Evolutionary conservation across 139 green algal genomes (phyloP), one percentile per base, ranked within the genome.

Genomic region (Penium margaritaceum): DNA sequence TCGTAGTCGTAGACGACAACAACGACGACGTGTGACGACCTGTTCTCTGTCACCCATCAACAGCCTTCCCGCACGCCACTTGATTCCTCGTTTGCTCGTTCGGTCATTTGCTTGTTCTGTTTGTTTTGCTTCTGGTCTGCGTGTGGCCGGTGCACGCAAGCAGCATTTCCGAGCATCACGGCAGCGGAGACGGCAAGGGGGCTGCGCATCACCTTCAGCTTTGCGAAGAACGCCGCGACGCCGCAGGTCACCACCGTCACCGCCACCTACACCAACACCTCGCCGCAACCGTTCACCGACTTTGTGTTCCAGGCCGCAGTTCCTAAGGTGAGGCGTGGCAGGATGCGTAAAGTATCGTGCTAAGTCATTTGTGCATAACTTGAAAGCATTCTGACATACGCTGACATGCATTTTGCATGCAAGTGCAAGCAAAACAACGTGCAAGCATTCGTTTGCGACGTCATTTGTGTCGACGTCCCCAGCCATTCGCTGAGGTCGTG

Each of bases 261-360:
- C 2, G 89, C 88, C 7, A 88, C 76, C 1, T 91, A 85, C 79
- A 83, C 47, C 70, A 96, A 93, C 82, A 66, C 64, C 19, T 55
- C 14, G 37, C 47, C 12, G 47, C 69, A 5, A 0, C 55, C 86
- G 3, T 46, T 97, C 43, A 86, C 75, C 0, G 86, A 88, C 47
- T 96, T 96, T 76, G 84, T 84, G 3, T 76, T 97, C 70, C 92
- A 97, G 88, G 92, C 89, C 1, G 92, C 92, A 1, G 92, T 97
- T 47, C 92, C 92, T 67, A 97, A 97, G 82, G 89, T 84, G 67
- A 27, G 55, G 57, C 14, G 14, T 57, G 14, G 17, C 57, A n/a
- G n/a, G n/a, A n/a, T n/a, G n/a, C n/a, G n/a, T n/a, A n/a, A n/a
- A n/a, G n/a, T n/a, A n/a, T n/a, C n/a, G n/a, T n/a, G n/a, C n/a